Conservation (phyloP, 2,329 filamentous ascomycete genomes). For the Fusarium sp. region DNA sequence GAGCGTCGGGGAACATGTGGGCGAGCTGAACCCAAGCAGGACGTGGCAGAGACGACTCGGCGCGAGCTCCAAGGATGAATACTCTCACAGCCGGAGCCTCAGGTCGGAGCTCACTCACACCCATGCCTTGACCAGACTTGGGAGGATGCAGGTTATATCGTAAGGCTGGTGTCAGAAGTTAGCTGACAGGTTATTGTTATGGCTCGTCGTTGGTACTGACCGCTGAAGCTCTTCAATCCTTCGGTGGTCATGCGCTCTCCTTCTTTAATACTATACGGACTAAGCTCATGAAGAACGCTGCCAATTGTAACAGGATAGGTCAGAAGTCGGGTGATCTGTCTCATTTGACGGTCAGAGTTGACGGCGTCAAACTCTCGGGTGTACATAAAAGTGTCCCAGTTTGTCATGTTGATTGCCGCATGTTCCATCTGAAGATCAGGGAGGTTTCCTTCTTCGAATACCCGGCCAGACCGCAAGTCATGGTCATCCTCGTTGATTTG, state of each 20-base stretch:
- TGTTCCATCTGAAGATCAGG: constrained; percentile 91
- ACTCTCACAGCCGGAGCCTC: constrained; percentile 89
- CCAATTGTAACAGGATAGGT: constrained; percentile 94
- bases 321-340: constrained; percentile 90
- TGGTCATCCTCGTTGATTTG: constrained; percentile 99
- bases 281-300: constrained; percentile 92
- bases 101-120: constrained; percentile 82
- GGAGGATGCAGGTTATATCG: constrained; percentile 95
- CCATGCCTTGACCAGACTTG: constrained; percentile 76
- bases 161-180: constrained; percentile 67
- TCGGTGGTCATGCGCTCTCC: constrained; percentile 84
- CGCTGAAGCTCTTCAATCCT: constrained; percentile 92
- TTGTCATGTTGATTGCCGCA: constrained; percentile 94
- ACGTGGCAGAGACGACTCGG: constrained; percentile 95
- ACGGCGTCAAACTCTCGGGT: constrained; percentile 91
- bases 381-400: constrained; percentile 98
- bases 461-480: constrained; percentile 87
- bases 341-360: constrained; percentile 88
- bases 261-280: constrained; percentile 84
- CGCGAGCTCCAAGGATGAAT: constrained; percentile 93
- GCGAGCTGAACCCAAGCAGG: constrained; percentile 93
- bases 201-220: constrained; percentile 61
- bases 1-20: constrained; percentile 93
- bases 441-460: constrained; percentile 94
- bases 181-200: neutral